phyloP scores from a whole-genome alignment of 83 land plant genomes.

The Thuja plicata region DNA sequence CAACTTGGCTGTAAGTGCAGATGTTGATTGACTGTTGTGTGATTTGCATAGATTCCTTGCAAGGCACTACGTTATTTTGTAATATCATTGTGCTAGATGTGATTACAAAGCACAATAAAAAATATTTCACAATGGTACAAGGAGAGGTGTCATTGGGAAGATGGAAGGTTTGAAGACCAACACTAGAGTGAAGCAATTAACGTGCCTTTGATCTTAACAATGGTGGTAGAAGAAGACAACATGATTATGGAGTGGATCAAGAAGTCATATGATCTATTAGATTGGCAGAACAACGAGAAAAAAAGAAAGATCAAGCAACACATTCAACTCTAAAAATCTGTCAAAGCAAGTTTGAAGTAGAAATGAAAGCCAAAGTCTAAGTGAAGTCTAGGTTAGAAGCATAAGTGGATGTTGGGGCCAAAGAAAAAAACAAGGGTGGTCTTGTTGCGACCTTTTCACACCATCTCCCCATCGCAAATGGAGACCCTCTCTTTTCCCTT shows the following conservation, averaged over 20 bases:
- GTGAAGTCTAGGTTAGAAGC: not conserved
- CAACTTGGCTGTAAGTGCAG: too few species aligned
- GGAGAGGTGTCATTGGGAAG: not conserved
- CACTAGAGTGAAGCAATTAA: not conserved
- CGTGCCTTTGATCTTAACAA: not conserved
- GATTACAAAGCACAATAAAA: not conserved
- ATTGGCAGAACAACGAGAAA: not conserved
- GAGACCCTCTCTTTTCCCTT: too few species aligned
- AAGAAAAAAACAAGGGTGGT: not conserved
- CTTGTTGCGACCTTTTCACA: too few species aligned
- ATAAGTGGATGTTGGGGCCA: not conserved
- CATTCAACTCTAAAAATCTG: not conserved
- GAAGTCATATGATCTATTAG: not conserved
- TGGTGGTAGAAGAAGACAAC: not conserved
- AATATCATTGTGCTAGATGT: not conserved
- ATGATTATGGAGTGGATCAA: not conserved
- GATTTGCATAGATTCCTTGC: too few species aligned
- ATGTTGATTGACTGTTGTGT: too few species aligned
- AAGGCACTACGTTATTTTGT: not conserved
- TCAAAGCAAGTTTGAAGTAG: not conserved
- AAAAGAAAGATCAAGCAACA: too few species aligned
- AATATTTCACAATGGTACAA: not conserved
- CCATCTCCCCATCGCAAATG: too few species aligned
- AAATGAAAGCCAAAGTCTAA: not conserved
- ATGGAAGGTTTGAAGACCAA: not conserved